phyloP scores from a whole-genome alignment of 1,284 basidiomycete genomes.

The Leccinum insolens region DNA sequence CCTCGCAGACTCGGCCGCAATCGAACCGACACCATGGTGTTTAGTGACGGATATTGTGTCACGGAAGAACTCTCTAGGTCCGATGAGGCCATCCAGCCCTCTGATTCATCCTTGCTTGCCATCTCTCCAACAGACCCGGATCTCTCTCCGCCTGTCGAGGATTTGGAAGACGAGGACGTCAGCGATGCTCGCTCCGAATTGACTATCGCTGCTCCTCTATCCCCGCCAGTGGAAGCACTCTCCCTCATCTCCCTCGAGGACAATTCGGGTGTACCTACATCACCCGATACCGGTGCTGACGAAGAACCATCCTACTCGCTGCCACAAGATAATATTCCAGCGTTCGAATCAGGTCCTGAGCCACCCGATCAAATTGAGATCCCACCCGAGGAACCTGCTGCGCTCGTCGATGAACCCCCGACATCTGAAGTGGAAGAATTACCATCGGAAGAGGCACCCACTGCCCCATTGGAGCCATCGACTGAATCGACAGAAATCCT shows the following conservation, averaged over 20 bases:
- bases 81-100: conserved; percentile 17
- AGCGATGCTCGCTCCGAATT: conserved; percentile 28
- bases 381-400: conserved; percentile 3
- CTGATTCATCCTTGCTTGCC: conserved; percentile 15
- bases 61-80: conserved; percentile 45
- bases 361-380: conserved; percentile 6
- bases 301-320: conserved; percentile 4
- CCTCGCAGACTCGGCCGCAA: conserved; percentile 59
- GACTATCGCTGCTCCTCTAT: conserved; percentile 21
- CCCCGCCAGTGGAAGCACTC: conserved; percentile 34
- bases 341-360: conserved; percentile 15
- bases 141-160: conserved; percentile 22
- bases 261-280: conserved; percentile 3
- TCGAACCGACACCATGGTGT: conserved; percentile 79
- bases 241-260: conserved; percentile 33
- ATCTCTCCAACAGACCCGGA: conserved; percentile 13
- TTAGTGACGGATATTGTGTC: conserved; percentile 52
- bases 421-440: conserved; percentile 10
- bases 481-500: conserved; percentile 9
- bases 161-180: conserved; percentile 30
- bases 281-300: background rate
- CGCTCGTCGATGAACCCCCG: conserved; percentile 7
- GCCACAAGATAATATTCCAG: conserved; percentile 8
- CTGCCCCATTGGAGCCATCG: conserved; percentile 5
- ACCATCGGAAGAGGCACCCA: conserved; percentile 7